Evolutionary conservation across 495 filamentous ascomycete species (phyloP), one percentile per base, ranked within the genome.

Genomic region (Podospora pseudoanserina): DNA sequence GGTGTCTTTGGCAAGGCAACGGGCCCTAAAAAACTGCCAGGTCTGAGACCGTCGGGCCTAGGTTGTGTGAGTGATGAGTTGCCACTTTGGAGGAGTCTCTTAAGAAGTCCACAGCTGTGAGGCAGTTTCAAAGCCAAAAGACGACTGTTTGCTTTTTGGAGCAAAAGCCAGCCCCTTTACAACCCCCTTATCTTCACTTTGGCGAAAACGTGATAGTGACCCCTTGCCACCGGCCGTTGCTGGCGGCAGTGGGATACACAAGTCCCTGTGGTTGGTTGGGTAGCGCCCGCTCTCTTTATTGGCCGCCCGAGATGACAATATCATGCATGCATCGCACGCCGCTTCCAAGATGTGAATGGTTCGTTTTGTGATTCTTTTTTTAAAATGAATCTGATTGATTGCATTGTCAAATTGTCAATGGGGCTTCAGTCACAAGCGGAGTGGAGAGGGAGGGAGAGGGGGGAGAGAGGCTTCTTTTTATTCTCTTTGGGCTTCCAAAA

Each of bases 251-350:
- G 26, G 27, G 27, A 28, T 53, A 44, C 44, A 23, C 27, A 20
- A 44, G 30, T 30, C 65, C 32, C 18, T 53, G 28, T 60, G 55
- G 65, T 60, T 59, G 65, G 57, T 26, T 59, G 64, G 64, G 13
- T 28, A 19, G 49, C 15, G 26, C 19, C 19, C 56, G 26, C 23
- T 27, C 60, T 15, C 61, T 49, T 27, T 28, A 63, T 63, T 63
- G 61, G 61, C 59, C 34, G 61, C 61, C 30, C 61, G 61, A 63
- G 61, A 63, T 63, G 61, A 19, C 28, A 63, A 63, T 63, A 11
- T 39, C 30, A 63, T 63, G 61, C 61, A 63, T 4, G 23, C 23
- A 23, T 15, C 15, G 59, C 60, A 63, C n/a, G 20, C 61, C 61
- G 61, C 61, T 32, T n/a, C 39, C 39, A 49, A 49, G 39, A 49